Evolutionary conservation across 495 filamentous ascomycete genomes (phyloP).

Genomic region (Antarctomyces pellizariae): DNA sequence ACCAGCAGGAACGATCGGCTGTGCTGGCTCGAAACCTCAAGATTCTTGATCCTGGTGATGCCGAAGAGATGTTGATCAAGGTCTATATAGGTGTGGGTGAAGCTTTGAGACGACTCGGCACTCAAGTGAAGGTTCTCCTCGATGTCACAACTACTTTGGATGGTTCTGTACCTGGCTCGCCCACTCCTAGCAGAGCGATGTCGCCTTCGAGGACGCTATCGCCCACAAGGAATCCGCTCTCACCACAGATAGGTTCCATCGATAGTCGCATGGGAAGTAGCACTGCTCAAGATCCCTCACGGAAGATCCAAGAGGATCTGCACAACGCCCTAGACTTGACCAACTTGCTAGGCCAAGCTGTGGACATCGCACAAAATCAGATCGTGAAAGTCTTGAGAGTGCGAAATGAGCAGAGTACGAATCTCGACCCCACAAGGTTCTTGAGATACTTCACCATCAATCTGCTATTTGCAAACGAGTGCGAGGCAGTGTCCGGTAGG

Average conservation of each 20-base stretch:
- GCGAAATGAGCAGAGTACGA: conserved; percentile 59
- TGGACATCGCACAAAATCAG: conserved; percentile 81
- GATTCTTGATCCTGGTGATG: conserved; percentile 58
- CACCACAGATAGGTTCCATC: conserved; percentile 13
- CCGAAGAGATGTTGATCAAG: conserved; percentile 60
- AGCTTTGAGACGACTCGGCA: conserved; percentile 56
- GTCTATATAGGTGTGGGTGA: conserved; percentile 80
- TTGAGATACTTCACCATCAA: conserved; percentile 85
- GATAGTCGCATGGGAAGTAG: conserved; percentile 5
- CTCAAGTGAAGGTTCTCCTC: conserved; percentile 85
- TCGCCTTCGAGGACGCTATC: too few species aligned
- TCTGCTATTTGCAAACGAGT: conserved; percentile 86
- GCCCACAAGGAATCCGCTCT: too few species aligned
- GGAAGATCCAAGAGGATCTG: conserved; percentile 51
- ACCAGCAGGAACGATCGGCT: conserved; percentile 71
- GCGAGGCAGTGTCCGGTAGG: conserved; percentile 81
- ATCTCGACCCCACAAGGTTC: conserved; percentile 54
- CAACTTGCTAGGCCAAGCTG: conserved; percentile 78
- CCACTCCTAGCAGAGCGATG: conserved; percentile 9
- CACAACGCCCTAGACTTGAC: conserved; percentile 73
- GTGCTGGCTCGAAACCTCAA: conserved; percentile 82
- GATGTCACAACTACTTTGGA: conserved; percentile 72
- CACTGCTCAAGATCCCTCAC: not conserved
- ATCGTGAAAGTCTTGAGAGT: conserved; percentile 82
- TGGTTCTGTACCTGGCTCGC: conserved; percentile 6